phyloP scores from a whole-genome alignment of 805 yeast genomes.

The Metschnikowia picachoensis region DNA sequence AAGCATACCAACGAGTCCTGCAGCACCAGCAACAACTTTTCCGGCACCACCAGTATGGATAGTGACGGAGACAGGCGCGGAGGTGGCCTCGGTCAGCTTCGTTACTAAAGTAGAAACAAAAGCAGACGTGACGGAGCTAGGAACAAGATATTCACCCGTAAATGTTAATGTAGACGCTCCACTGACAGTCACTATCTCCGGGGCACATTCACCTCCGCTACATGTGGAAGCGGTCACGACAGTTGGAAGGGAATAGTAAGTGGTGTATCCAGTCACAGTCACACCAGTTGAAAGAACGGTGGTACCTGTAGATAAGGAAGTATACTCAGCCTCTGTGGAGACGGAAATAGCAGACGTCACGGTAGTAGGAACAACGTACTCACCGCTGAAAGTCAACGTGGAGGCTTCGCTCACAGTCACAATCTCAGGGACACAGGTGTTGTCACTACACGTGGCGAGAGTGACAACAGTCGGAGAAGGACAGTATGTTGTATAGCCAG shows the following conservation, averaged over 20 bases:
- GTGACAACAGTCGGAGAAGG: conserved; percentile 28
- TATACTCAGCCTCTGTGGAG: background rate
- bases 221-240: conserved; percentile 34
- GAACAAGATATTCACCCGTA: conserved; percentile 30
- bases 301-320: background rate
- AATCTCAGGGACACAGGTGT: conserved; percentile 24
- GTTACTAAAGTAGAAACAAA: conserved; percentile 12
- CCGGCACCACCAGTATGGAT: conserved; percentile 26
- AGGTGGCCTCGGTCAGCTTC: background rate
- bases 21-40: conserved; percentile 30
- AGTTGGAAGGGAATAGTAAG: conserved; percentile 20
- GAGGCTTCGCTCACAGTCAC: conserved; percentile 28
- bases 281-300: background rate
- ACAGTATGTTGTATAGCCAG: conserved; percentile 3
- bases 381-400: conserved; percentile 22
- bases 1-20: conserved; percentile 15
- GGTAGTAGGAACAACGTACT: background rate
- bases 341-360: background rate
- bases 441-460: conserved; percentile 29
- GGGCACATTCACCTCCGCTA: conserved; percentile 25
- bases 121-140: conserved; percentile 25
- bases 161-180: conserved; percentile 31
- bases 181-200: conserved; percentile 25
- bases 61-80: background rate
- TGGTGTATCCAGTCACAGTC: conserved; percentile 4